A percentile compares a stretch with the other conserved stretches of the same genome.
Evolutionary conservation across 495 filamentous ascomycete genomes (phyloP).

Genomic region (Aspergillus ellipticus): DNA sequence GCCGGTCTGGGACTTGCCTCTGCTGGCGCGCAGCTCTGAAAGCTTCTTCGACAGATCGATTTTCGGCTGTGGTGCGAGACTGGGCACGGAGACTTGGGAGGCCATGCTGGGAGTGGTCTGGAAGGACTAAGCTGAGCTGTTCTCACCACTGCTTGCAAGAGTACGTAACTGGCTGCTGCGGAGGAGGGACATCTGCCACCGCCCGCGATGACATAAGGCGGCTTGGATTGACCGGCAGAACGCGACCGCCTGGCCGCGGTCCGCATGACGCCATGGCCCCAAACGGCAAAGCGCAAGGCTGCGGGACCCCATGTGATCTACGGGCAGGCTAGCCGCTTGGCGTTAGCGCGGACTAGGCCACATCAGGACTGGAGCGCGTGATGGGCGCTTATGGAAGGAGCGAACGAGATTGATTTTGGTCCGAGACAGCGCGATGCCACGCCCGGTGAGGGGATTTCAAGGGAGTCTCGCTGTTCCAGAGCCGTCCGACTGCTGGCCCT

Average conservation of each 20-base stretch:
- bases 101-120: slow-evolving; percentile 23
- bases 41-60: slow-evolving; percentile 60
- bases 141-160: background rate
- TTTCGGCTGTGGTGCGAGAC: slow-evolving; percentile 32
- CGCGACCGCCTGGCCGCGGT: background rate
- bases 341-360: background rate
- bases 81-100: slow-evolving; percentile 15
- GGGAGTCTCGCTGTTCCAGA: background rate
- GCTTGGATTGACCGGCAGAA: slow-evolving; percentile 6
- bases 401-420: slow-evolving; percentile 12
- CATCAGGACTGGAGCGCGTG: slow-evolving; percentile 6
- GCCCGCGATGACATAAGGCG: slow-evolving; percentile 7
- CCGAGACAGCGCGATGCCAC: background rate
- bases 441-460: background rate
- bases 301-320: slow-evolving; percentile 13
- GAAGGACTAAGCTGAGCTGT: background rate
- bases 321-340: background rate
- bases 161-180: background rate
- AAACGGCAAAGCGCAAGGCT: background rate
- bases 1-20: slow-evolving; percentile 47
- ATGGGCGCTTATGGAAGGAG: background rate
- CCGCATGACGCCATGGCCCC: slow-evolving; percentile 1
- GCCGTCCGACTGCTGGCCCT: background rate
- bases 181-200: slow-evolving; percentile 1
- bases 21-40: slow-evolving; percentile 64